Base-by-base conservation (phyloP, 2,329 filamentous ascomycete species). In the Paracoccidioides brasiliensis region DNA sequence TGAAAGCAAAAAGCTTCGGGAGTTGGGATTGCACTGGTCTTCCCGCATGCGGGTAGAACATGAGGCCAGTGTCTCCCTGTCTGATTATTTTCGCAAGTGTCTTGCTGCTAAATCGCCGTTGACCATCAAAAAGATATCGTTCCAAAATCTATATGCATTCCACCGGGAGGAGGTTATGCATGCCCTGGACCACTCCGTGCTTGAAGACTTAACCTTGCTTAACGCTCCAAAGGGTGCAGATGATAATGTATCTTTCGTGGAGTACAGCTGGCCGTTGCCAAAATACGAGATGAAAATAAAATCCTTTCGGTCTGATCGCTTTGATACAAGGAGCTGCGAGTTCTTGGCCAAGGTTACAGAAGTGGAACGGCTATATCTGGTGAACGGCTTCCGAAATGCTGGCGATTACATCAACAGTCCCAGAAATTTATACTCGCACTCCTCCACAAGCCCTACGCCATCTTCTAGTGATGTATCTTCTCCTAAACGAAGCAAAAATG, bases 31-130 rank as follows among this genome's bases (percentile, higher is more conserved):
- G 57, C 80, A 84, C 62, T 84, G 80, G 74, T 80, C 74, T 33
- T 79, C 80, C 3, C 77, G 81, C 1, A 84, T 84, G 79, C 73
- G 80, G 30, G 74, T 77, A 40, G 73, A 70, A 38, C 78, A 79
- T 44, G 81, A 84, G 62, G 76, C 79, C 5, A 80, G 77, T 49
- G 73, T 82, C 30, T 75, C 72, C 48, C 64, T 83, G 4, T 70
- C 75, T 54, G 71, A 75, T 15, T 78, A 80, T 58, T 83, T 84
- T 60, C 78, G 79, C 22, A 78, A 77, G 53, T 78, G 75, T 58
- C 66, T 78, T 28, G 68, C 75, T 3, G 71, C 73, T 1, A 74
- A 73, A 50, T 71, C 76, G 53, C 67, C 67, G 1, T 61, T 83
- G 3, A 64, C 66, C 0, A 51, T 83, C 0, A 77, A 73, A 59